Evolutionary conservation across 331 rosid species (phyloP).

Genomic region (Telfairia occidentalis): DNA sequence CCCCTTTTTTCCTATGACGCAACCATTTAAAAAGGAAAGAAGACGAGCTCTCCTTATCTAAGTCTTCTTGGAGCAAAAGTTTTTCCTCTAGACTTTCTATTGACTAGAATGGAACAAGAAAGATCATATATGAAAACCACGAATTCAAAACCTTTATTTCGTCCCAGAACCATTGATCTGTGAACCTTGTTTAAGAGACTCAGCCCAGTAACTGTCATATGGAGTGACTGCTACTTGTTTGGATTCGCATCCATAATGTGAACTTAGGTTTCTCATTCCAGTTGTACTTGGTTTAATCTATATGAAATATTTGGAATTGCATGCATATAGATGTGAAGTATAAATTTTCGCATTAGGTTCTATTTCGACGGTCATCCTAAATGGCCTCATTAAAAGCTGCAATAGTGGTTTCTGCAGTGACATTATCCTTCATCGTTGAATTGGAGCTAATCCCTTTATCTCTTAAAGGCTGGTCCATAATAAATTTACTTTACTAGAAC

Average conservation of each 20-base stretch:
- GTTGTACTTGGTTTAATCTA: background rate
- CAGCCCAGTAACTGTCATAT: background rate
- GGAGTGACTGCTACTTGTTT: background rate
- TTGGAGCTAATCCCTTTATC: too few species aligned
- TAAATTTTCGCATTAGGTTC: background rate
- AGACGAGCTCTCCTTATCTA: background rate
- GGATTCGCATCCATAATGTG: background rate
- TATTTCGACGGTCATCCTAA: too few species aligned
- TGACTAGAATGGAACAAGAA: background rate
- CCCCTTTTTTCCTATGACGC: background rate
- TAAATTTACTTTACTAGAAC: too few species aligned
- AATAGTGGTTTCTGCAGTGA: too few species aligned
- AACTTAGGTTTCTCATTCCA: background rate
- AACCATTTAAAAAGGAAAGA: background rate
- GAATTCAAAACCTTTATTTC: background rate
- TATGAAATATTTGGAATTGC: background rate
- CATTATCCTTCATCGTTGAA: too few species aligned
- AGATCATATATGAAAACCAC: too few species aligned
- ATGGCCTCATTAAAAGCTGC: too few species aligned
- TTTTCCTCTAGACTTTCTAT: background rate
- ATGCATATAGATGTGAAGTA: background rate
- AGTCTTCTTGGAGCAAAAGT: constrained; percentile 8
- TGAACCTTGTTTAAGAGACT: background rate
- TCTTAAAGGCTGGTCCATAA: too few species aligned
- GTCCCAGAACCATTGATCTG: background rate